These are phyloP conservation scores for Escallonia herrerae DNA, from an alignment of 129 eudicot genomes.

Conservation along the genomic window DNA sequence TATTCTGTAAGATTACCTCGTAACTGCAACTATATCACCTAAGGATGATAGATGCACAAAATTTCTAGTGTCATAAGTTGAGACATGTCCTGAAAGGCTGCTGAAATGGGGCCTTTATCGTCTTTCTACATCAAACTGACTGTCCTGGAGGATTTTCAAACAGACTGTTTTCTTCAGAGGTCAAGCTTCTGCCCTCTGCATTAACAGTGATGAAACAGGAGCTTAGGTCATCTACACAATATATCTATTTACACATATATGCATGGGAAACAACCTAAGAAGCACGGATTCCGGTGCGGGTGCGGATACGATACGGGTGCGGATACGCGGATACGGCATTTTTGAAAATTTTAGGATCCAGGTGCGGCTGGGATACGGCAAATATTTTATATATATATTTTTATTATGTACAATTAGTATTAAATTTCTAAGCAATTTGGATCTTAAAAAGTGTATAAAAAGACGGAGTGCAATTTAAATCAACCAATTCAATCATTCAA, in stretches of 20 bases:
- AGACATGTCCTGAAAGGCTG: not conserved
- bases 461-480: no score
- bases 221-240: not conserved
- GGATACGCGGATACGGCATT: no score
- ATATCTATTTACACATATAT: not conserved
- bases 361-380: no score
- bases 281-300: not conserved
- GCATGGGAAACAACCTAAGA: not conserved
- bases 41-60: slow-evolving; percentile 10
- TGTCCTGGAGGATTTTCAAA: slow-evolving; percentile 18
- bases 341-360: no score
- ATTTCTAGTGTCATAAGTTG: not conserved
- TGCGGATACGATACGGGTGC: no score
- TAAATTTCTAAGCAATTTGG: no score
- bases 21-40: slow-evolving; percentile 6
- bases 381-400: no score
- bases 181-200: slow-evolving; percentile 26
- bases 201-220: slow-evolving; percentile 4
- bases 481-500: no score
- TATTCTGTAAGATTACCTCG: slow-evolving; percentile 5
- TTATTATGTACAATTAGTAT: no score
- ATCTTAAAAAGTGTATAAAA: no score
- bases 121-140: slow-evolving; percentile 16
- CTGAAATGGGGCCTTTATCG: slow-evolving; percentile 3
- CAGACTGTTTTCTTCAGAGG: slow-evolving; percentile 25